Evolutionary conservation across 192 early-diverging fungal species (phyloP).

Genomic region (Funneliformis mosseae): DNA sequence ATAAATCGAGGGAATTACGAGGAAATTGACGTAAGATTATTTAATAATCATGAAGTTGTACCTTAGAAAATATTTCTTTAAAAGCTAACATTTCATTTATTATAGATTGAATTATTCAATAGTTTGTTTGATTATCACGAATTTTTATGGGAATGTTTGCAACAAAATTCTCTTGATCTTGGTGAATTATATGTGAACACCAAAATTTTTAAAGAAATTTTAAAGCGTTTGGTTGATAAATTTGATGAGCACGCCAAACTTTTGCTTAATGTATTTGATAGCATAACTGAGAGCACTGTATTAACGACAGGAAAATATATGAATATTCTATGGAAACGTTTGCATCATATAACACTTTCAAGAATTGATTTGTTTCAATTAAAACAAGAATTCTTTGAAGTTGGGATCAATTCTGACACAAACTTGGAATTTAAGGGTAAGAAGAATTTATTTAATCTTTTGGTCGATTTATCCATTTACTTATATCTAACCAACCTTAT

Average conservation of each 20-base stretch:
- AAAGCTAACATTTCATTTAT: not conserved
- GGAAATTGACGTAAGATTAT: slow-evolving; percentile 13
- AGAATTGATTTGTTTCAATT: slow-evolving; percentile 46
- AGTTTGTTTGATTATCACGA: slow-evolving; percentile 56
- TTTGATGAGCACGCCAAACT: not conserved
- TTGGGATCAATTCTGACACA: slow-evolving; percentile 1
- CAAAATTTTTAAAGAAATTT: slow-evolving; percentile 44
- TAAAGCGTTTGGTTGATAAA: slow-evolving; percentile 33
- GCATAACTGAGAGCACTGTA: slow-evolving; percentile 40
- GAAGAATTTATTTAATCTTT: not conserved
- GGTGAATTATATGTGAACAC: slow-evolving; percentile 58
- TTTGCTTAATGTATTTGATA: slow-evolving; percentile 36
- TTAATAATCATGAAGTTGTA: not conserved
- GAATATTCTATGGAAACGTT: slow-evolving; percentile 57
- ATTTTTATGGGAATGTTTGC: slow-evolving; percentile 54
- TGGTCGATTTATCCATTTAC: slow-evolving; percentile 7
- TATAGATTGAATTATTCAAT: slow-evolving; percentile 37
- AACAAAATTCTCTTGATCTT: slow-evolving; percentile 40
- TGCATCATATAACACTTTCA: slow-evolving; percentile 53
- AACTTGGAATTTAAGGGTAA: not conserved
- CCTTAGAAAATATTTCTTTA: not conserved
- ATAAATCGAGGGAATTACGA: slow-evolving; percentile 34
- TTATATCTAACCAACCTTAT: slow-evolving; percentile 22
- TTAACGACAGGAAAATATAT: slow-evolving; percentile 52
- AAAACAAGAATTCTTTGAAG: slow-evolving; percentile 42